Percentiles rank a stretch among this genome's conserved stretches.
Evolutionary conservation across 2,329 filamentous ascomycete genomes (phyloP).

Genomic region (Mariannaea elegans): DNA sequence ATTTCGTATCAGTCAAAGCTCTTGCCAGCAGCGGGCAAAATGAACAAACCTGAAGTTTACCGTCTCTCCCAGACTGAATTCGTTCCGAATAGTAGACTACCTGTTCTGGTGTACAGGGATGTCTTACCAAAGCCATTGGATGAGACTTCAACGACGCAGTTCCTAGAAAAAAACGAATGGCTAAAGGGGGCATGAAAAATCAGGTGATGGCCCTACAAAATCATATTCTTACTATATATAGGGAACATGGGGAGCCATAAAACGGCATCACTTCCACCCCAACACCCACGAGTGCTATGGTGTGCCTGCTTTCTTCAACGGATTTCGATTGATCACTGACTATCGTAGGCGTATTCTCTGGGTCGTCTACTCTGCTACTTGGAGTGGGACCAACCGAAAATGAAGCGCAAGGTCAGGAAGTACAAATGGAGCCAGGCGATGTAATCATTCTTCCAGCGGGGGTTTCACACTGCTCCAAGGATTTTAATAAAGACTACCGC

Average conservation of each 20-base stretch:
- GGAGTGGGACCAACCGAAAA: constrained; percentile 12
- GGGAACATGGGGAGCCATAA: constrained; percentile 3
- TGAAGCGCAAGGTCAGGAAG: neutral
- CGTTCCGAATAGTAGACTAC: constrained; percentile 7
- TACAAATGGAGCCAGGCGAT: constrained; percentile 3
- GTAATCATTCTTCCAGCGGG: constrained; percentile 9
- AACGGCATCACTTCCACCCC: constrained; percentile 11
- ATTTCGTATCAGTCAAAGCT: neutral
- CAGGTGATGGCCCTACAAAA: neutral
- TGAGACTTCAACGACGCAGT: neutral
- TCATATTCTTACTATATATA: neutral
- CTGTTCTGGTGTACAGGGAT: neutral
- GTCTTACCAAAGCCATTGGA: neutral
- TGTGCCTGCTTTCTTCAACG: neutral
- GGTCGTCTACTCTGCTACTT: constrained; percentile 11
- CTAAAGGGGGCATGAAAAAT: neutral
- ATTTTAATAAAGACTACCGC: constrained; percentile 1
- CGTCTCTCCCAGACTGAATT: neutral
- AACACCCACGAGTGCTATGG: constrained; percentile 11
- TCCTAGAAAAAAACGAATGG: neutral
- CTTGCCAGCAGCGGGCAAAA: neutral
- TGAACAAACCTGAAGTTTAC: neutral
- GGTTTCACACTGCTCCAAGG: constrained; percentile 11
- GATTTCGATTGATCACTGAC: neutral
- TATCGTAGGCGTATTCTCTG: constrained; percentile 2